A percentile compares a stretch with the other conserved stretches of the same genome.
Conservation (phyloP, 345 rosid genomes). For the Pseudoturritis turrita region DNA sequence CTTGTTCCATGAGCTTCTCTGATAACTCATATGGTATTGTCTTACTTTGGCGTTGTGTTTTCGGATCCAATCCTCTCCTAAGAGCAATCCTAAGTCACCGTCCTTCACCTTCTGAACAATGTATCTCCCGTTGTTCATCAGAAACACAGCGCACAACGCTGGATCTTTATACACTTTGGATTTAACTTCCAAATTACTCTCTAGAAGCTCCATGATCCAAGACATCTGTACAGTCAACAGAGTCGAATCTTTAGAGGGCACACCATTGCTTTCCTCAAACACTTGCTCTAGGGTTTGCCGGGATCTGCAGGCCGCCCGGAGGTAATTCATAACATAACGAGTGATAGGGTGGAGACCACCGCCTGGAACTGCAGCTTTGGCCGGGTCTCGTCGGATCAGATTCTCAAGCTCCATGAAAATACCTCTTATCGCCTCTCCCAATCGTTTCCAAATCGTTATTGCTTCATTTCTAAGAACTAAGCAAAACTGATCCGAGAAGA, state of each 20-base stretch:
- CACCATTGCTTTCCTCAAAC: constrained; percentile 57
- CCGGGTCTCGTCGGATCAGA: constrained; percentile 81
- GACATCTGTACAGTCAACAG: constrained; percentile 65
- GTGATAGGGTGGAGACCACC: constrained; percentile 89
- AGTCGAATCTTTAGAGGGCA: constrained; percentile 45
- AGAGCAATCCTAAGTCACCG: constrained; percentile 57
- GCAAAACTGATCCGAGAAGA: constrained; percentile 76
- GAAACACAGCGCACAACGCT: constrained; percentile 57
- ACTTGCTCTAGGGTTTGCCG: constrained; percentile 71
- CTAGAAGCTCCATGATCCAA: constrained; percentile 92
- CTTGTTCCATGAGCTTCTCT: constrained; percentile 75
- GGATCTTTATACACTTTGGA: constrained; percentile 69
- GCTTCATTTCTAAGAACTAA: constrained; percentile 71
- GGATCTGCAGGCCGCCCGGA: constrained; percentile 78
- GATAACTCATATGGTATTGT: constrained; percentile 53
- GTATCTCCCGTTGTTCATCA: constrained; percentile 87
- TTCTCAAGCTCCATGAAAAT: constrained; percentile 94
- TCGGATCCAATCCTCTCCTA: constrained; percentile 83
- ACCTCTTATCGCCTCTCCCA: constrained; percentile 76
- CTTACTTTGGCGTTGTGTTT: constrained; percentile 72
- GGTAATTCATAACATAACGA: constrained; percentile 84
- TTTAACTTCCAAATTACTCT: constrained; percentile 85
- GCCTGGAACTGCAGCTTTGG: constrained; percentile 73
- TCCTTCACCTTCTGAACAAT: constrained; percentile 83
- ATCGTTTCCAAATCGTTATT: constrained; percentile 60